These are phyloP conservation scores for Malus fusca DNA, from an alignment of 306 rosid species.

Conservation along the genomic window DNA sequence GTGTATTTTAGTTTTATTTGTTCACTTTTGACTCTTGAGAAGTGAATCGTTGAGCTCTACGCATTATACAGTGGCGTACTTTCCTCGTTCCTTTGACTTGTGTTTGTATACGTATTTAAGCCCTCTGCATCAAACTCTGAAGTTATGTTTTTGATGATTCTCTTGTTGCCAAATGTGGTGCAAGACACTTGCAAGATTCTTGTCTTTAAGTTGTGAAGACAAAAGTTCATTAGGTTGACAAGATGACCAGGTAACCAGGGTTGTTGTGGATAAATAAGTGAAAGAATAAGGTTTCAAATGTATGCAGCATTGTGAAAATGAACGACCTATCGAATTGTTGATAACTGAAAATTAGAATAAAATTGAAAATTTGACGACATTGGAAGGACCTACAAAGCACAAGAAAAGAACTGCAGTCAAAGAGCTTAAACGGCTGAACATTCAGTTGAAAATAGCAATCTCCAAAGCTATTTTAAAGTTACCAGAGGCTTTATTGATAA, in stretches of 20 bases:
- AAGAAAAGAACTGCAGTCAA: not conserved
- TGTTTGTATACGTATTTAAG: not conserved
- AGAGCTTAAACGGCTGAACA: not conserved
- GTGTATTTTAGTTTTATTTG: not conserved
- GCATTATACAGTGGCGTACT: not conserved
- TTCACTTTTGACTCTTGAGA: not conserved
- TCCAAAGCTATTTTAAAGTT: not conserved
- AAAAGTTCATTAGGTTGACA: not conserved
- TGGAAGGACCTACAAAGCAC: not conserved
- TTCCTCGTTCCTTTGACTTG: not conserved
- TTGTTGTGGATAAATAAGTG: not conserved
- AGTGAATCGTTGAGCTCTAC: not conserved
- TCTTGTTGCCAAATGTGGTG: not conserved
- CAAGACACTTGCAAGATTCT: not conserved
- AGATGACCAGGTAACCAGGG: not conserved
- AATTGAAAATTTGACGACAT: not conserved
- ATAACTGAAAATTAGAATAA: not conserved
- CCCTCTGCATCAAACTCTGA: not conserved
- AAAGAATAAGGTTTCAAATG: not conserved
- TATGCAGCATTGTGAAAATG: not conserved
- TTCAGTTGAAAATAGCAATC: not conserved
- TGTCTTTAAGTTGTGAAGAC: not conserved
- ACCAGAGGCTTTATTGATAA: not conserved
- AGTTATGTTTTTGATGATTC: not conserved
- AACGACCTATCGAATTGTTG: not conserved